Evolutionary conservation across 2,329 filamentous ascomycete genomes (phyloP).

Genomic region (Emergomyces africanus): DNA sequence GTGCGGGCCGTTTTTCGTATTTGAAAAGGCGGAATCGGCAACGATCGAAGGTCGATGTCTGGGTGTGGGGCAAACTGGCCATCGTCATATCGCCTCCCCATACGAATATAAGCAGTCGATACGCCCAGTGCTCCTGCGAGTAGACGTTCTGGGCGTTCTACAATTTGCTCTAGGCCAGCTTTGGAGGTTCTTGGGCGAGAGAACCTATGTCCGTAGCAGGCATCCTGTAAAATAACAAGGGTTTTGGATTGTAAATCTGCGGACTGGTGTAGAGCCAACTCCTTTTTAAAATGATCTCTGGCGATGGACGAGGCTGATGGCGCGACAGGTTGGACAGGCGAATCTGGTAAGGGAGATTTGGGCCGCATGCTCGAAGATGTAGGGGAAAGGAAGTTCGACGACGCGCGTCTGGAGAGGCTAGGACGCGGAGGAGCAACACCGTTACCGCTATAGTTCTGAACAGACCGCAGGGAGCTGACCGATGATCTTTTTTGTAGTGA

Average conservation of each 20-base stretch:
- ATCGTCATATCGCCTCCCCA: constrained; percentile 66
- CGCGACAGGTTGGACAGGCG: constrained; percentile 12
- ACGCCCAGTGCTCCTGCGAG: constrained; percentile 73
- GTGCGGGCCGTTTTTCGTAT: constrained; percentile 68
- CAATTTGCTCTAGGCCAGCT: constrained; percentile 61
- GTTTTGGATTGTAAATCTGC: constrained; percentile 42
- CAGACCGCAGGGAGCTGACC: constrained; percentile 25
- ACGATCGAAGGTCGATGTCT: constrained; percentile 39
- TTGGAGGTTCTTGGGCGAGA: constrained; percentile 69
- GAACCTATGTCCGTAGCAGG: constrained; percentile 88
- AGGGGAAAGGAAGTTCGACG: constrained; percentile 16
- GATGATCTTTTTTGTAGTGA: constrained; percentile 29
- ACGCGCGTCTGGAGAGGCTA: constrained; percentile 23
- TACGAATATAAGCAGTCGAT: constrained; percentile 76
- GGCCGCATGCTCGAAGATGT: constrained; percentile 18
- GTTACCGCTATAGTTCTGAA: constrained; percentile 15
- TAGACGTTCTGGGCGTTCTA: constrained; percentile 85
- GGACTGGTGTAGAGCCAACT: constrained; percentile 51
- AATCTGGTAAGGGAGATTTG: constrained; percentile 14
- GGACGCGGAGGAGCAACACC: constrained; percentile 17
- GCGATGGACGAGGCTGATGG: constrained; percentile 48
- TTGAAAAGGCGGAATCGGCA: constrained; percentile 60
- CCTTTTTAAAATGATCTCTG: constrained; percentile 53
- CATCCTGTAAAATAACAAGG: constrained; percentile 78
- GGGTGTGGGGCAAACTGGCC: constrained; percentile 57